Evolutionary conservation across 768 basidiomycete genomes (phyloP), one percentile per base, ranked within the genome.

Genomic region (Coprinellus micaceus): DNA sequence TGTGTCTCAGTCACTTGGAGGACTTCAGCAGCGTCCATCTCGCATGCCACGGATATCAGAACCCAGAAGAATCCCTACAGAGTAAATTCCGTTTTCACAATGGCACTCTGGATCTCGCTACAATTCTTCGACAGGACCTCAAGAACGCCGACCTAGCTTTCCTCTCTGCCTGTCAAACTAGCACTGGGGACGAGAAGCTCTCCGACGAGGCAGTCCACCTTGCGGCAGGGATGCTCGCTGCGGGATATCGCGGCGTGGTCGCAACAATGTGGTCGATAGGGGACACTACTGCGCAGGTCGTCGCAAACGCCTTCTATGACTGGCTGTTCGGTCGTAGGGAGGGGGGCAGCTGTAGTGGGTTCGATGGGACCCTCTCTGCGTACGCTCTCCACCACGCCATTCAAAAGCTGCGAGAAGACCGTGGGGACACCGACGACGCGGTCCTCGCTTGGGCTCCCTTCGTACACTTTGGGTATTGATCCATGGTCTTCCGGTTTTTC

Each of bases 161-260:
- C 58, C 61, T 78, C 1, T 75, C 76, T 0, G 75, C 77, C 0
- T 77, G 77, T 52, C 65, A 77, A 43, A 77, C 73, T 2, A 67
- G 71, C 1, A 62, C 57, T 12, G 70, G 73, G 0, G 66, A 67
- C 17, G 53, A 63, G 28, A 59, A 52, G 25, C 55, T 72, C 4
- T 53, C 69, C 0, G 68, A 74, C 3, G 76, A 77, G 50, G 69
- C 66, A 0, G 65, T 77, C 2, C 73, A 76, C 65, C 58, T 77
- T 1, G 71, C 74, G 0, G 71, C 73, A 1, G 75, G 74, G 9
- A 74, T 76, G 73, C 59, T 71, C 52, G 56, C 65, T 19, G 66
- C 62, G n/a, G 66, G 67, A 17, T 65, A 62, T 57, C 52, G 58
- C n/a, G 52, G 72, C 19, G 71, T 73, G 3, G 58, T 77, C 4